Conservation (phyloP, 2,329 filamentous ascomycete species). For the Orbilia blumenaviensis region DNA sequence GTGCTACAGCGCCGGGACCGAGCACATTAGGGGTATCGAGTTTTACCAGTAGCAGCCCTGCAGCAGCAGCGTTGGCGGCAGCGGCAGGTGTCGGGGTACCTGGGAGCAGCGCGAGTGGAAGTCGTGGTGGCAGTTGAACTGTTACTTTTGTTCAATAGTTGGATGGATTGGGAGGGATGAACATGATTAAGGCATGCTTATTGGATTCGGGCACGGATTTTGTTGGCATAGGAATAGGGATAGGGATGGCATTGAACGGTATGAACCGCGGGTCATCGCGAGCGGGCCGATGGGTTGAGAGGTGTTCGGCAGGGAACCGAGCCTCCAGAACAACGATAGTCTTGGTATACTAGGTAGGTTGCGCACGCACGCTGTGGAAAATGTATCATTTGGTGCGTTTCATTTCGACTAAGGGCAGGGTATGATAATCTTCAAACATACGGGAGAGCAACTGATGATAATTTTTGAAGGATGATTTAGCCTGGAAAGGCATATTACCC, state of each 20-base stretch:
- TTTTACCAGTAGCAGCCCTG: constrained; percentile 15
- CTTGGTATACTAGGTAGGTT: not conserved
- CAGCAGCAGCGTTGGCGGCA: constrained; percentile 35
- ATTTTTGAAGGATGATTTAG: no score
- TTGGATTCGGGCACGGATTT: not conserved
- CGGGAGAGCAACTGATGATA: not conserved
- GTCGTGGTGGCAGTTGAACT: not conserved
- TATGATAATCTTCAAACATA: not conserved
- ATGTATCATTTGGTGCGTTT: not conserved
- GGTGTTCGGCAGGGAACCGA: no score
- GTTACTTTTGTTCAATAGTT: no score
- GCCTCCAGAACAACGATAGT: no score
- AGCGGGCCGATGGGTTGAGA: not conserved
- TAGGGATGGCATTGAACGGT: not conserved
- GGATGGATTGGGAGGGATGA: not conserved
- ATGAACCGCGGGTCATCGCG: not conserved
- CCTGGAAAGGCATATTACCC: not conserved
- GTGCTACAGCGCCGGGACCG: not conserved
- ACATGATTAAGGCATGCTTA: not conserved
- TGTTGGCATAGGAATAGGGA: not conserved
- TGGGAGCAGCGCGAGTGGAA: not conserved
- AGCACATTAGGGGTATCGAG: not conserved
- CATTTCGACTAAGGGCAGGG: not conserved
- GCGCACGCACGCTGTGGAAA: not conserved
- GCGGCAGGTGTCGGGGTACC: not conserved